Percentiles rank a stretch among this genome's conserved stretches.
These are phyloP conservation scores for Thermoascus crustaceus DNA, from an alignment of 2,329 filamentous ascomycete genomes.

Conservation along the genomic window DNA sequence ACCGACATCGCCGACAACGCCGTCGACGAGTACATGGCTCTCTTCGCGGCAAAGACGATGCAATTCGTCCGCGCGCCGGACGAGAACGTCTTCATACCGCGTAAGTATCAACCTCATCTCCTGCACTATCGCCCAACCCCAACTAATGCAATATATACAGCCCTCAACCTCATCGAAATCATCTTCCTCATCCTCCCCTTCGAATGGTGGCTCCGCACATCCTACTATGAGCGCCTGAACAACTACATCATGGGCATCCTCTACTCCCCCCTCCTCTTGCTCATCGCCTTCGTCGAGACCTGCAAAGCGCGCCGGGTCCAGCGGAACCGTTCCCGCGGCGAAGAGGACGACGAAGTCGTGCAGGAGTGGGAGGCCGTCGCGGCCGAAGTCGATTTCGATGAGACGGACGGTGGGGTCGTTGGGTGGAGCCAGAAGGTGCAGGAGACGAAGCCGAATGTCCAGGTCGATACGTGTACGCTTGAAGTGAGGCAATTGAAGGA, in stretches of 20 bases:
- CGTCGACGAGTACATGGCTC: slow-evolving; percentile 87
- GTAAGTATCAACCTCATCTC: slow-evolving; percentile 21
- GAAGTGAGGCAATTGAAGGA: slow-evolving; percentile 46
- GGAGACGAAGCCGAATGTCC: slow-evolving; percentile 69
- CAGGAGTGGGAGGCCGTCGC: slow-evolving; percentile 90
- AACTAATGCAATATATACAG: slow-evolving; percentile 15
- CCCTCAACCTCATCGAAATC: slow-evolving; percentile 89
- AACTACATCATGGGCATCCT: slow-evolving; percentile 78
- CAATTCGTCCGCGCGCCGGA: slow-evolving; percentile 94
- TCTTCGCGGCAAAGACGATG: slow-evolving; percentile 91
- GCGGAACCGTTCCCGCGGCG: slow-evolving; percentile 67
- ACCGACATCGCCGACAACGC: slow-evolving; percentile 90
- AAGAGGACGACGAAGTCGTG: slow-evolving; percentile 78
- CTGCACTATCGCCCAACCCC: background rate
- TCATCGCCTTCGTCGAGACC: slow-evolving; percentile 67
- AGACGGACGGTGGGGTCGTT: slow-evolving; percentile 49
- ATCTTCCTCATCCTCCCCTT: slow-evolving; percentile 68
- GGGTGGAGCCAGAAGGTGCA: slow-evolving; percentile 78
- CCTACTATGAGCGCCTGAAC: slow-evolving; percentile 71
- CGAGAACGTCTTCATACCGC: slow-evolving; percentile 96
- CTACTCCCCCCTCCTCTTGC: slow-evolving; percentile 73
- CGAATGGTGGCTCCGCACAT: slow-evolving; percentile 88
- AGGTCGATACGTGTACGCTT: slow-evolving; percentile 65
- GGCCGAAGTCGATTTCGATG: slow-evolving; percentile 64
- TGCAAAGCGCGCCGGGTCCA: slow-evolving; percentile 58